Evolutionary conservation across 2,329 filamentous ascomycete genomes (phyloP), one percentile per base, ranked within the genome.

Genomic region (Dothidotthia symphoricarpi): DNA sequence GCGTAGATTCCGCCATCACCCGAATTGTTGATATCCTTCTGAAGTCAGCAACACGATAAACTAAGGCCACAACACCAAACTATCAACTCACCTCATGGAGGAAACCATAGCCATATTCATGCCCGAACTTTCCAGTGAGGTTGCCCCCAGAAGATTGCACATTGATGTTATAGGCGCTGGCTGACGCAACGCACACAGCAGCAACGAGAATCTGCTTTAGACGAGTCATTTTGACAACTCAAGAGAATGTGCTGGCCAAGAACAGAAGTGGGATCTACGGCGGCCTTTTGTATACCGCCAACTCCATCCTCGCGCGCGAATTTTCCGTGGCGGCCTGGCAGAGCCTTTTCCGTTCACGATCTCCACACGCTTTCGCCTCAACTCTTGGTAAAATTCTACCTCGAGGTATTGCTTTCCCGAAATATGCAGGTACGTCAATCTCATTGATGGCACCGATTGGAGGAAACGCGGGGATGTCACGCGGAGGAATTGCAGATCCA

Each of bases 1-100:
- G 80, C 83, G 57, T 88, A 87, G 45, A 87, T 77, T 4, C 83
- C 84, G 15, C 84, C 83, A 55, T 88, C 84, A 2, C 83, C 83
- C 2, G 79, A 82, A 60, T 85, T 79, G 62, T 81, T 81, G 60
- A 83, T 83, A 12, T 61, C 57, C 57, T 61, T 5, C 16, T 1
- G 1, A 1, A 3, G 14, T 53, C 15, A 55, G 39, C n/a, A 29
- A 28, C 3, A 9, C 4, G 11, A 10, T 11, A 6, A 12, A n/a
- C 10, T 11, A 6, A 12, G 3, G 1, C 12, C 1, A 5, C 16
- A 12, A 4, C 9, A 6, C 9, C 5, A 6, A 1, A 27, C 6
- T 12, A 4, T 28, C 3, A 8, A 32, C 8, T 16, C 39, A 59
- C 59, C 49, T 62, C 59, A 16, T 62, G 59, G 14, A 62, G 51